A percentile compares a stretch with the other conserved stretches of the same genome.
Conservation (phyloP, 2,329 filamentous ascomycete species). For the Sphaerostilbella broomeana region DNA sequence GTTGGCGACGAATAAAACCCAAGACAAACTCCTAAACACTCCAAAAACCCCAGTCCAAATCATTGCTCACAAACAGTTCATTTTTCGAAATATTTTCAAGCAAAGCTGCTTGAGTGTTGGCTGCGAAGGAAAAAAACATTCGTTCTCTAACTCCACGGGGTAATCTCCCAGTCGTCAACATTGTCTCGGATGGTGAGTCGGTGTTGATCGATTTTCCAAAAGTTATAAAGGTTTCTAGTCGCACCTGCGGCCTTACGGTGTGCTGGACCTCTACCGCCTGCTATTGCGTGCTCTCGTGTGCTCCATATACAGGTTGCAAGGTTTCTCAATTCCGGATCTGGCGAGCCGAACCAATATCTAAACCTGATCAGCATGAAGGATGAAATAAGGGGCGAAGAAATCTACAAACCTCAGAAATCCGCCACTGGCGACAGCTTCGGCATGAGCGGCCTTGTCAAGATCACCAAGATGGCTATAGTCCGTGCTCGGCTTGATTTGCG, state of each 20-base stretch:
- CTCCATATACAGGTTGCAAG: slow-evolving; percentile 73
- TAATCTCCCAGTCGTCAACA: slow-evolving; percentile 56
- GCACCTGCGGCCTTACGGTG: slow-evolving; percentile 59
- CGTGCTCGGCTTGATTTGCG: slow-evolving; percentile 59
- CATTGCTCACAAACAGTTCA: too few relatives aligned
- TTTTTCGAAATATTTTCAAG: too few relatives aligned
- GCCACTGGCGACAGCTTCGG: slow-evolving; percentile 71
- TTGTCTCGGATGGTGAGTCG: slow-evolving; percentile 62
- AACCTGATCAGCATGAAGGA: slow-evolving; percentile 15
- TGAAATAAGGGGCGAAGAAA: neutral
- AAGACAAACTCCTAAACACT: slow-evolving; percentile 5
- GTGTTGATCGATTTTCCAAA: slow-evolving; percentile 64
- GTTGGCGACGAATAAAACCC: neutral
- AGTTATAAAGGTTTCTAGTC: slow-evolving; percentile 56
- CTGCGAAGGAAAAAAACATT: neutral
- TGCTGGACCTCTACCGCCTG: slow-evolving; percentile 53
- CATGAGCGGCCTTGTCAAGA: slow-evolving; percentile 72
- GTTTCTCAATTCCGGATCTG: slow-evolving; percentile 64
- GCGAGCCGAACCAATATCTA: slow-evolving; percentile 81
- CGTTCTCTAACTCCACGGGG: slow-evolving; percentile 40
- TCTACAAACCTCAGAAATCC: slow-evolving; percentile 66
- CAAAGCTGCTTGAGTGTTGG: slow-evolving; percentile 12
- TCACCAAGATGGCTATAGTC: slow-evolving; percentile 61
- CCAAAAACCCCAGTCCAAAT: too few relatives aligned
- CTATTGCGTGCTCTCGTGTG: slow-evolving; percentile 50